These are phyloP conservation scores for Saccharomycopsis fermentans DNA, from an alignment of 805 yeast species.

Conservation along the genomic window DNA sequence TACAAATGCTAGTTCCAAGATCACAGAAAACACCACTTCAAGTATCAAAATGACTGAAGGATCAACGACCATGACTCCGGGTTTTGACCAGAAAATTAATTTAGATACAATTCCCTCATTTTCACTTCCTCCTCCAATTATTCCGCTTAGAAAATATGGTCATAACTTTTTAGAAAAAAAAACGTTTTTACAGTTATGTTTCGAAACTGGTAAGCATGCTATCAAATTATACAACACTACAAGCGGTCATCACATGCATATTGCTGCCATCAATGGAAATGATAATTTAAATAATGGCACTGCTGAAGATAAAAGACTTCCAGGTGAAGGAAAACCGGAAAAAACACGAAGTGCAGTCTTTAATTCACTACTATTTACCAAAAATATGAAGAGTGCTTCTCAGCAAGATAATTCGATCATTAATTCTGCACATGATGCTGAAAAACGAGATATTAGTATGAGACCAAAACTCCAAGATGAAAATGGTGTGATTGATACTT, in stretches of 20 bases:
- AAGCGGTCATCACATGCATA: not conserved
- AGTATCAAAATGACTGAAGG: too few relatives aligned
- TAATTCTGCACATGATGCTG: not conserved
- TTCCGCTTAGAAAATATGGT: slow-evolving; percentile 89
- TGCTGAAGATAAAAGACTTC: not conserved
- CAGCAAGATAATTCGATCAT: not conserved
- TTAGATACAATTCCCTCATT: slow-evolving; percentile 81
- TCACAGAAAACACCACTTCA: too few relatives aligned
- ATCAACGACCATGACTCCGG: slow-evolving; percentile 6
- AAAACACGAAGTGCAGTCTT: not conserved
- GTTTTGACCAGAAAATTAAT: slow-evolving; percentile 25
- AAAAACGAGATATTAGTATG: not conserved
- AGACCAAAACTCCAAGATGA: not conserved
- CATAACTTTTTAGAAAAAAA: slow-evolving; percentile 91
- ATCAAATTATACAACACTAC: slow-evolving; percentile 25
- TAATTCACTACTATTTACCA: not conserved
- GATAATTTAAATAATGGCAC: not conserved
- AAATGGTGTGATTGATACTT: not conserved
- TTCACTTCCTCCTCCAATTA: slow-evolving; percentile 89
- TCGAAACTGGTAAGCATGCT: slow-evolving; percentile 32
- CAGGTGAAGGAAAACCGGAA: not conserved
- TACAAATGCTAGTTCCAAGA: slow-evolving; percentile 19
- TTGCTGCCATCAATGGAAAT: not conserved
- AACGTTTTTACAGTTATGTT: slow-evolving; percentile 68
- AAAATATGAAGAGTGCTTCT: not conserved